A percentile compares a stretch with the other conserved stretches of the same genome.
Evolutionary conservation across 148 eudicot species (phyloP).

Genomic region (Silene latifolia): DNA sequence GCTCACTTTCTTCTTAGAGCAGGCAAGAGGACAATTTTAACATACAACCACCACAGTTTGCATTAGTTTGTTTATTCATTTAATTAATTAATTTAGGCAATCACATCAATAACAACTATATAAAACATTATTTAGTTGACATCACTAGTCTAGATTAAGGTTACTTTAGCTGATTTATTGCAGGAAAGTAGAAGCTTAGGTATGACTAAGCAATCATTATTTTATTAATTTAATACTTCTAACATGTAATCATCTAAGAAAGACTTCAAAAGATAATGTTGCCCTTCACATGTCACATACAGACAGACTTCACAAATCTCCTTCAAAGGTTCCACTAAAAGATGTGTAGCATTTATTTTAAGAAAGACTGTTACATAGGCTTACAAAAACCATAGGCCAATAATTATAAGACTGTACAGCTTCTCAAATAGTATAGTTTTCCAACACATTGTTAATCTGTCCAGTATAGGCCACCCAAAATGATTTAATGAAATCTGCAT

Average conservation of each 20-base stretch:
- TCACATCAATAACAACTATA: neutral
- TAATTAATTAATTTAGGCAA: too few species aligned
- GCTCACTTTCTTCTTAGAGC: neutral
- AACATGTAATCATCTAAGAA: neutral
- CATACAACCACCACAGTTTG: neutral
- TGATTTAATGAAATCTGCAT: constrained; percentile 11
- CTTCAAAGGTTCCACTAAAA: neutral
- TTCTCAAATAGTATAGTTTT: constrained; percentile 3
- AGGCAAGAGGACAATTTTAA: neutral
- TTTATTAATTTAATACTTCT: too few species aligned
- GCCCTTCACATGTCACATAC: neutral
- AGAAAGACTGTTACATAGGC: neutral
- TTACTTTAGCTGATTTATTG: neutral
- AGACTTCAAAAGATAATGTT: neutral
- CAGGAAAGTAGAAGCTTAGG: neutral
- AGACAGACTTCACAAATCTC: neutral
- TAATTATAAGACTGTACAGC: neutral
- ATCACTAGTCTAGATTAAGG: too few species aligned
- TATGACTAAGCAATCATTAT: neutral
- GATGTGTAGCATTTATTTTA: neutral
- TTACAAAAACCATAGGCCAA: neutral
- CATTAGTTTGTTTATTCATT: neutral
- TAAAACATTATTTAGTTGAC: too few species aligned
- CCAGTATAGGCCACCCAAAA: constrained; percentile 22
- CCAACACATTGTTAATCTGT: constrained; percentile 8